Base-by-base conservation (phyloP, 2,329 filamentous ascomycete species). In the Nakataea oryzae region DNA sequence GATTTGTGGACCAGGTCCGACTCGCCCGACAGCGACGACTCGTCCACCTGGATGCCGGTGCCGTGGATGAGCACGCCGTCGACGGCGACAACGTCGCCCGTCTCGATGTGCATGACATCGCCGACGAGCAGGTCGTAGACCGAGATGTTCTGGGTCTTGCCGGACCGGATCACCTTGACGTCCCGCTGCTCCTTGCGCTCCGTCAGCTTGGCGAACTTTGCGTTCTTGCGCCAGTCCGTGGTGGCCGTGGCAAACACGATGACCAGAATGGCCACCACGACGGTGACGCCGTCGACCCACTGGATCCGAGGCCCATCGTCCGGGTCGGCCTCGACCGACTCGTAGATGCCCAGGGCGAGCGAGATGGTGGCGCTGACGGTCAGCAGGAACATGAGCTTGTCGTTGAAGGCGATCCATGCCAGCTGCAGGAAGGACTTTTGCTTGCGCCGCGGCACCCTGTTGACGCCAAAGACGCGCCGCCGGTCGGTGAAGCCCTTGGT, bases 21-120 rank as follows among this genome's bases (percentile, higher is more conserved):
- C 74, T 90, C 86, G 62, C 86, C 86, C 14, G 87, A 89, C 0
- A 85, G 83, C 6, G 85, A 87, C 12, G 86, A 88, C 71, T 90
- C 86, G 67, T 89, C 86, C 66, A 86, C 89, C 69, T 85, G 86
- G 64, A 89, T 73, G 54, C 84, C 84, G 65, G 87, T 82, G 2
- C 86, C 86, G 14, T 77, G 74, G 64, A 89, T 83, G 63, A 88
- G 80, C 57, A 89, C 76, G 2, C 86, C 86, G 68, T 90, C 86
- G 3, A 84, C 86, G 0, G 86, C 85, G 56, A 88, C 78, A 54
- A 87, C 78, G 67, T 90, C 86, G 63, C 87, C 86, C 3, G 86
- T 84, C 67, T 88, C 85, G 24, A 89, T 74, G 69, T 86, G 80
- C 24, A 89, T 74, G 14, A 89, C 78, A 68, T 89, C 86, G 34